Evolutionary conservation across 768 basidiomycete species (phyloP), one percentile per base, ranked within the genome.

Genomic region (Amyloporia xantha): DNA sequence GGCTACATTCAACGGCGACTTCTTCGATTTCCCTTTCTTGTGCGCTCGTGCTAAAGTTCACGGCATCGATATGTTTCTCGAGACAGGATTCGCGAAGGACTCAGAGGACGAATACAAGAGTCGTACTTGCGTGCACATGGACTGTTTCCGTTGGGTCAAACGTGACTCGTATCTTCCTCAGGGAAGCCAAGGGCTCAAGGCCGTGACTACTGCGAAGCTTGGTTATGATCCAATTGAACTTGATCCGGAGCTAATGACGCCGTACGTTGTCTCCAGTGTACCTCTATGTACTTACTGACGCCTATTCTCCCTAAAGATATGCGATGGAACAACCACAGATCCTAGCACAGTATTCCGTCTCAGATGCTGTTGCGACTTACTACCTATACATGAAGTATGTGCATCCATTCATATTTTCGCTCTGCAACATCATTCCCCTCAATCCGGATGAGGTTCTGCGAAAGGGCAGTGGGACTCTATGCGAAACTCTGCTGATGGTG

Each of bases 331-430:
- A 94, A 57, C 96, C 96, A 0, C 94, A 98, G 62, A 67, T 82
- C 1, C 80, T 99, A 15, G 95, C 96, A 0, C 91, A 94, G 61
- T 99, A 99, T 68, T 98, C 96, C 58, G 96, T 99, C 23, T 99
- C 96, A 65, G 96, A 99, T 76, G 96, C 96, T 0, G 96, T 98
- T 9, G 95, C 96, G n/a, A 99, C 96, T 1, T 98, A 99, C 66
- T 98, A 98, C 66, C 78, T 99, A 28, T 98, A 99, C 70, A 99
- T 98, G 96, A 99, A 98, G 93, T 99, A 99, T 59, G 94, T 99
- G 9, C 94, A 98, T 62, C 96, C 96, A 0, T 99, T 99, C 76
- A 91, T 99, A 54, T 99, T 99, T 71, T 98, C 96, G 7, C 70
- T 99, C 30, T 98, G 96, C 68, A 99, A 96, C 73, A 99, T 98